A percentile compares a stretch with the other conserved stretches of the same genome.
Evolutionary conservation across 306 rosid species (phyloP).

Genomic region (Coriaria nepalensis): DNA sequence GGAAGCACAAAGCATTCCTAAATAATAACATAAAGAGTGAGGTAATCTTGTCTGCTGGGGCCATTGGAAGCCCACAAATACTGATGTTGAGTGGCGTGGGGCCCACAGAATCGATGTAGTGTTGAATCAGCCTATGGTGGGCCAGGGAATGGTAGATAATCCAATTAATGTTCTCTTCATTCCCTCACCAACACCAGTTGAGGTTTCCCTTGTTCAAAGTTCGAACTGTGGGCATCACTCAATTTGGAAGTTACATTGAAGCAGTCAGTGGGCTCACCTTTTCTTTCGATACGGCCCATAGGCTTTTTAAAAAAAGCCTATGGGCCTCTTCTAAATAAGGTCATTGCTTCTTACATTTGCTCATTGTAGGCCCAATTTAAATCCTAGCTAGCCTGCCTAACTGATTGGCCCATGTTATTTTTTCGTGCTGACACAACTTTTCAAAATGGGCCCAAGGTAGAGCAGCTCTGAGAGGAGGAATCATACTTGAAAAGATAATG

Average conservation of each 20-base stretch:
- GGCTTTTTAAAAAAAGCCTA: conserved; percentile 17
- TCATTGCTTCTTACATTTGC: conserved; percentile 4
- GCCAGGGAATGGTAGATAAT: conserved; percentile 68
- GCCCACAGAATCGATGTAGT: conserved; percentile 39
- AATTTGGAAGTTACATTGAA: conserved; percentile 41
- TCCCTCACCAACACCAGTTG: conserved; percentile 68
- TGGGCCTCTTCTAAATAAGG: conserved; percentile 34
- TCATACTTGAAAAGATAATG: conserved; percentile 43
- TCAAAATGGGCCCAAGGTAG: background rate
- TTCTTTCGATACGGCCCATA: conserved; percentile 24
- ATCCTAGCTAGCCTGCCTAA: no score
- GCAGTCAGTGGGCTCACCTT: conserved; percentile 41
- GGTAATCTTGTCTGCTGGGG: conserved; percentile 59
- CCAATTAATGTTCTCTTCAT: conserved; percentile 45
- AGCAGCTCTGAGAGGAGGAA: conserved; percentile 41
- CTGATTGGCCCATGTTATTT: no score
- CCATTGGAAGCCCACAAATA: conserved; percentile 63
- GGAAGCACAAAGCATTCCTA: conserved; percentile 32
- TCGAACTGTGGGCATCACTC: conserved; percentile 58
- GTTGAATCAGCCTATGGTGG: conserved; percentile 51
- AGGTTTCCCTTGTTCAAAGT: conserved; percentile 45
- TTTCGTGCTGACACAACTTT: conserved; percentile 19
- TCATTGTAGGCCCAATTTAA: no score
- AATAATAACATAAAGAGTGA: conserved; percentile 21
- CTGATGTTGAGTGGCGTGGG: conserved; percentile 53